A percentile compares a stretch with the other conserved stretches of the same genome.
phyloP scores from a whole-genome alignment of 2,329 filamentous ascomycete species.

The Tolypocladium tundrense region DNA sequence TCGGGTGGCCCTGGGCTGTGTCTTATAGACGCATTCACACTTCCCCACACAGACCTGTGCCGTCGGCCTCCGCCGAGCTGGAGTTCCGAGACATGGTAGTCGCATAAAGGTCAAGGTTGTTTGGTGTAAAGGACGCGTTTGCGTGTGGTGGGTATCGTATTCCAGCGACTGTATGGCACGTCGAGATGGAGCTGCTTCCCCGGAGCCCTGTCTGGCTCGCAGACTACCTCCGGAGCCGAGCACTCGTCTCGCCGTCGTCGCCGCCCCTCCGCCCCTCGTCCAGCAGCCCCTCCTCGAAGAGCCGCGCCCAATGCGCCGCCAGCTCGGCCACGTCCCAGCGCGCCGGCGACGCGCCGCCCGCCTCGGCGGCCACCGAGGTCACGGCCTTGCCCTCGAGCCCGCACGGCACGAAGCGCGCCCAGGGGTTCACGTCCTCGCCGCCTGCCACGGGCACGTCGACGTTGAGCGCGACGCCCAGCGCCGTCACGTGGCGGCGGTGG shows the following conservation, averaged over 20 bases:
- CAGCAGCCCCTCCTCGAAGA: constrained; percentile 23
- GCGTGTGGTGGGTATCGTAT: not conserved
- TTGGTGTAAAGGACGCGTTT: not conserved
- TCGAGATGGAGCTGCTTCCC: not conserved
- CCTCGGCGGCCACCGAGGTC: constrained; percentile 59
- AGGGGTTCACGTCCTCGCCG: constrained; percentile 33
- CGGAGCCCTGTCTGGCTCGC: not conserved
- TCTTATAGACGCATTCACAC: not conserved
- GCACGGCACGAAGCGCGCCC: constrained; percentile 75
- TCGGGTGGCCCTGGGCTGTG: not conserved
- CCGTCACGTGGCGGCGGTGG: constrained; percentile 70
- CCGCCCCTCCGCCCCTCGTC: constrained; percentile 7
- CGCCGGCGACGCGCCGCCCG: constrained; percentile 11
- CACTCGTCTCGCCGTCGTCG: not conserved
- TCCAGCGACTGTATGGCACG: not conserved
- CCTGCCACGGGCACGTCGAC: constrained; percentile 47
- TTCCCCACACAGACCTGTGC: too few species aligned
- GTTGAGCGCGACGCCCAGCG: constrained; percentile 77
- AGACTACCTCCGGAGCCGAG: not conserved
- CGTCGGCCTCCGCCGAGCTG: too few species aligned
- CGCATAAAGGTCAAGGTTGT: not conserved
- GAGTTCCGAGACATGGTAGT: not conserved
- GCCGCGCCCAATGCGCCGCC: constrained; percentile 20
- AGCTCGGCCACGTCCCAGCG: constrained; percentile 17
- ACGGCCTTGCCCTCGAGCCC: constrained; percentile 70